Base-by-base conservation (phyloP, 139 green algal genomes). In the Chlorella sp. region DNA sequence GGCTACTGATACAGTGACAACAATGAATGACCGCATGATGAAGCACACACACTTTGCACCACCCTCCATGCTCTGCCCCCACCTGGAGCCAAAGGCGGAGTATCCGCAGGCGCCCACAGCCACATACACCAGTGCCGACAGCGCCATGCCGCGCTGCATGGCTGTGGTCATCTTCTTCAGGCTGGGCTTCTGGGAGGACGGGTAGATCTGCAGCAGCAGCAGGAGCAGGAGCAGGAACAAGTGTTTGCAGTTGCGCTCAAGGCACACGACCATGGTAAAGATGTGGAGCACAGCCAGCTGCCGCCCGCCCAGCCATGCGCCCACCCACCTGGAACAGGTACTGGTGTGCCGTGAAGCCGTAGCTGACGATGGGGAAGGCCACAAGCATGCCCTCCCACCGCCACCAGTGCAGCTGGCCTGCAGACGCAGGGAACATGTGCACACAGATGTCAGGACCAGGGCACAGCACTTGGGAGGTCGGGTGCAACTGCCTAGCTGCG, bases 291-390 rank as follows among this genome's bases (percentile, higher is more conserved):
- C n/a, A n/a, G n/a, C n/a, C n/a, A n/a, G n/a, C n/a, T n/a, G n/a
- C n/a, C n/a, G n/a, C n/a, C n/a, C n/a, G n/a, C n/a, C n/a, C n/a
- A n/a, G n/a, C n/a, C n/a, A n/a, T n/a, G n/a, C n/a, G n/a, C n/a
- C n/a, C 51, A 21, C 51, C 51, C 15, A 60, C 51, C 51, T 60
- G 86, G 80, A 96, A 89, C 74, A 95, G 92, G 73, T 95, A 94
- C 55, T 93, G 93, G 82, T 97, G 94, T 4, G 91, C 93, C 3
- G 94, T 97, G 89, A 97, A 97, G 56, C 85, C 85, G 82, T 96
- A 98, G 5, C 90, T 91, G 74, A 98, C 92, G 15, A 98, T 89
- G 18, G 94, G 80, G 56, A 98, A 95, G 23, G 94, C 87, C 51
- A 96, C 89, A 63, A 97, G 82, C 39, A 95, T 74, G 20, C 94